Evolutionary conservation across 106 monocot species (phyloP).

Genomic region (Dendrobium chrysotoxum): DNA sequence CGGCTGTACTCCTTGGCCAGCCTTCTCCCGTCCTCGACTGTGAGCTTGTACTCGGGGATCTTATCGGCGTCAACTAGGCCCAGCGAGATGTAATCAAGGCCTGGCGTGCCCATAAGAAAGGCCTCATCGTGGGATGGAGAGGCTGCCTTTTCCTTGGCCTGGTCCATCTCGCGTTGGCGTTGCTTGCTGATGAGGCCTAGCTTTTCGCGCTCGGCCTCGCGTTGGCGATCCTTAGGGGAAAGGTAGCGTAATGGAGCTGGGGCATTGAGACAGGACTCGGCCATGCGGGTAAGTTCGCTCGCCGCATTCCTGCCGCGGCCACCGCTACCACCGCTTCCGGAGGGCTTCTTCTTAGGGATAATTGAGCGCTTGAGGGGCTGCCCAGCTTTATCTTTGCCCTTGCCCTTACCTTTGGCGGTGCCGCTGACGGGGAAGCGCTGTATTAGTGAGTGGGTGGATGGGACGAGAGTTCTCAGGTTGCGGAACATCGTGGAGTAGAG

Average conservation of each 20-base stretch:
- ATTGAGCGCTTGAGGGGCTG: slow-evolving; percentile 55
- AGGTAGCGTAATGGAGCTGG: slow-evolving; percentile 62
- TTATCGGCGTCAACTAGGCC: slow-evolving; percentile 71
- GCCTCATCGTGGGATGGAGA: slow-evolving; percentile 10
- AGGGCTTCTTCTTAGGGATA: slow-evolving; percentile 52
- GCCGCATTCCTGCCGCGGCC: slow-evolving; percentile 22
- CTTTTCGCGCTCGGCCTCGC: slow-evolving; percentile 79
- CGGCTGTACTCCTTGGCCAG: slow-evolving; percentile 89
- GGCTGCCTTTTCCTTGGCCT: slow-evolving; percentile 19
- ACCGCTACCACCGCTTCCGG: slow-evolving; percentile 9
- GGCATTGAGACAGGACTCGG: slow-evolving; percentile 61
- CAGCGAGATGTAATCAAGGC: slow-evolving; percentile 48
- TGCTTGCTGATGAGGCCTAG: slow-evolving; percentile 81
- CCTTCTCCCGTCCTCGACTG: slow-evolving; percentile 78
- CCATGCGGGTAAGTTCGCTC: slow-evolving; percentile 35
- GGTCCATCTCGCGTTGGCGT: slow-evolving; percentile 61
- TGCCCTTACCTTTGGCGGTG: slow-evolving; percentile 93
- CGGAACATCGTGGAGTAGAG: slow-evolving; percentile 2
- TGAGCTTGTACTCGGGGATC: slow-evolving; percentile 68
- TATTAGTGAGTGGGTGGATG: slow-evolving; percentile 20
- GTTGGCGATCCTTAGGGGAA: slow-evolving; percentile 46
- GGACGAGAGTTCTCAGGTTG: slow-evolving; percentile 8
- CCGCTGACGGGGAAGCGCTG: slow-evolving; percentile 56
- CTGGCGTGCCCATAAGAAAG: slow-evolving; percentile 63
- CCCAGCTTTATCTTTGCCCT: slow-evolving; percentile 79